Conservation (phyloP, 2,329 filamentous ascomycete genomes). For the Cercospora sp. region DNA sequence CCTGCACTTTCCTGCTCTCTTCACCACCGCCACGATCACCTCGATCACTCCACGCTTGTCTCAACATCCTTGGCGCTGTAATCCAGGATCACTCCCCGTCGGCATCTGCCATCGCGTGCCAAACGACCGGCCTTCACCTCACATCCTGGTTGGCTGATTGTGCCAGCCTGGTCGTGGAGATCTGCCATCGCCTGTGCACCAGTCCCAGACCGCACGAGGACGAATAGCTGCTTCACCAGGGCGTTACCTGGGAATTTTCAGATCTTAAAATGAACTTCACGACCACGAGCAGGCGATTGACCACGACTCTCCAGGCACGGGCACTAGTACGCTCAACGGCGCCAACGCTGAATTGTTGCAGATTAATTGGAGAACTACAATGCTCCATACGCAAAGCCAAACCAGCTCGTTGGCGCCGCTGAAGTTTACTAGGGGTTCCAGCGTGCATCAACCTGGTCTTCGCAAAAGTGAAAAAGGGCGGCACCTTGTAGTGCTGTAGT, state of each 20-base stretch:
- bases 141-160: neutral
- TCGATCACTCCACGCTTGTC: conserved; percentile 12
- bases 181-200: conserved; percentile 2
- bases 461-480: neutral
- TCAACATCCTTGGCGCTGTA: conserved; percentile 7
- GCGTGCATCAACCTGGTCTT: neutral
- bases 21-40: neutral
- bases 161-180: conserved; percentile 5
- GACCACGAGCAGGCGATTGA: neutral
- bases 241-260: neutral
- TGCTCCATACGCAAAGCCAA: neutral
- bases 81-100: neutral
- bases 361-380: neutral
- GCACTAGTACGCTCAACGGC: neutral
- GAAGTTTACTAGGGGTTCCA: neutral
- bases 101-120: neutral
- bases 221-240: neutral
- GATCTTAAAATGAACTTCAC: conserved; percentile 7
- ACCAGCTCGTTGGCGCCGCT: neutral
- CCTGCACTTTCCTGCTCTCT: neutral
- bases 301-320: neutral
- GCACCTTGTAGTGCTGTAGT: conserved; percentile 1
- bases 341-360: neutral
- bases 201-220: conserved; percentile 2
- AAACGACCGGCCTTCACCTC: neutral